Evolutionary conservation across 768 basidiomycete species (phyloP), one percentile per base, ranked within the genome.

Genomic region (Lactarius quietus): DNA sequence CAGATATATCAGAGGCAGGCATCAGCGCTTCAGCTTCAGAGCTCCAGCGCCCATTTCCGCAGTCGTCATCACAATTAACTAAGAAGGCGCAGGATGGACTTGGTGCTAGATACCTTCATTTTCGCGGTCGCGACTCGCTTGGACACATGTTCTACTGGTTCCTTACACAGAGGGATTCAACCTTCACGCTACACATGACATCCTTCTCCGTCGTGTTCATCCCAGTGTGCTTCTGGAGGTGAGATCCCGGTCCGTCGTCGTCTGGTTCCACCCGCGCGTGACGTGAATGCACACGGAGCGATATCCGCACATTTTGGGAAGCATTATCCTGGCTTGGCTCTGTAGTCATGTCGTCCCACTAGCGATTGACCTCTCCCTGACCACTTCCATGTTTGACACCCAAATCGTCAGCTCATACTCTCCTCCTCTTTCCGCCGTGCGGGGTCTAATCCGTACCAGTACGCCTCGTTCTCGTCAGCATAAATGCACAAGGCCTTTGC

Each of bases 81-180:
- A 17, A 18, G 28, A 52, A 23, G 20, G 10, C 17, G 4, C 15
- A 53, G 23, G 29, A 80, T 80, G 80, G 76, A 73, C 67, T 63
- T 76, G 10, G 64, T 70, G 5, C 76, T 84, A 20, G 90, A 92
- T 70, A 68, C 77, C 26, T 70, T 85, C 10, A 71, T 90, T 17
- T 73, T 87, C 29, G 71, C 71, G 0, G 78, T 80, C 55, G 79
- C 80, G 59, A n/a, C n/a, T n/a, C n/a, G n/a, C n/a, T n/a, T 90
- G 86, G 82, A 70, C 73, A 1, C 89, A 96, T 69, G 89, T 95
- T 55, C 69, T 90, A 28, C 78, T 92, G 3, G 84, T 92, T 3
- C 96, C 97, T 0, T 93, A 89, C 74, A 91, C 92, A 5, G 97
- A 99, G 77, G 92, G 90, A 72, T 98, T 98, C 81, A 95, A 90